Base-by-base conservation (phyloP, 495 filamentous ascomycete species). In the Xylaria venustula region DNA sequence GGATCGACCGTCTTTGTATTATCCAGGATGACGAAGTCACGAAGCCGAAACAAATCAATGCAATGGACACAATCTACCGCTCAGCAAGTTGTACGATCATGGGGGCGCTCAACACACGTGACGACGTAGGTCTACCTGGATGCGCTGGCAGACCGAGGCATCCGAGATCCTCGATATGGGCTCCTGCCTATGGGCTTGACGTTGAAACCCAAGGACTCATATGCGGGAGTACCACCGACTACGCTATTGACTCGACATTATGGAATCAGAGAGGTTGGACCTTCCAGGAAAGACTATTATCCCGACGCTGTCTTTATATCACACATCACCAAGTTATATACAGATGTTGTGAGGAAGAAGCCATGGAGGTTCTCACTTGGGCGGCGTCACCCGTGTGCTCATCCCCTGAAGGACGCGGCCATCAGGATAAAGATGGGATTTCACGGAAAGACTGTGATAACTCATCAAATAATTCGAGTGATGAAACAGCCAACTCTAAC, bases 261-360 rank as follows among this genome's bases (percentile, higher is more conserved):
- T 76, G 73, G 72, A 73, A 75, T 60, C 68, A 47, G 7, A 67
- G 73, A 20, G 72, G 63, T 0, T 76, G 73, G 72, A 74, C 73
- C 14, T 73, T 71, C 42, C 71, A 73, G 52, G 73, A 76, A 44
- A 64, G 70, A 8, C 28, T 72, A 3, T 53, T 74, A 20, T 74
- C 73, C 15, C 64, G 49, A 34, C 60, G 71, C 17, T 47, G 64
- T 22, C 19, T 75, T 17, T 65, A 64, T 23, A 72, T 75, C 45
- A 68, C 71, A 0, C 59, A 63, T 1, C 36, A 50, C 19, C 58
- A 68, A 36, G 59, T 69, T 1, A 63, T 65, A 34, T 75, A 58
- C 37, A 59, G 67, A 50, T 75, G 71, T 32, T 65, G 20, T 49
- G 32, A 23, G 64, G 70, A 45, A 50, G 42, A 44, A 22, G 63